Base-by-base conservation (phyloP, 441 rosid species). In the Biscutella laevigata region DNA sequence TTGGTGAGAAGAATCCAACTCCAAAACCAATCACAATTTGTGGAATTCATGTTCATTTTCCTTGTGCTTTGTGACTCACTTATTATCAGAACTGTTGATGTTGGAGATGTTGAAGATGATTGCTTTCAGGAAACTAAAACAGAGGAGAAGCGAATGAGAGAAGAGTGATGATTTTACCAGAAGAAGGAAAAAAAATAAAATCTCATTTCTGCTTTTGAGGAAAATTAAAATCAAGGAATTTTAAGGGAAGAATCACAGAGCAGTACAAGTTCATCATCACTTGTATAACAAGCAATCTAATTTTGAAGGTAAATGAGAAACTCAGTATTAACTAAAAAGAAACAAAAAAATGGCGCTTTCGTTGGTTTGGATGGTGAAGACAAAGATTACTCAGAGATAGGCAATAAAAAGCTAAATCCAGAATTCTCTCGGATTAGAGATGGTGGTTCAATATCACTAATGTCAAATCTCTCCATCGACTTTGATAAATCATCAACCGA, bases 401-500 rank as follows among this genome's bases (percentile, higher is more conserved):
- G 99, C 70, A 89, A 72, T 76, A 94, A 72, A 86, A 94, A 94
- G 61, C 94, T 83, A 66, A 94, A 94, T 58, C 94, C 95, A 4
- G 88, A 73, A 51, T 94, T 89, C 73, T 89, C 99, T 0, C 72
- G 77, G 58, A 94, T 87, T 10, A 87, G 82, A 13, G 94, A 82
- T 5, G 97, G 99, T 1, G 97, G 96, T 63, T 87, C 95, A 2
- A 94, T 70, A 72, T 89, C 97, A 1, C 77, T 55, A 16, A 94
- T 83, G 66, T 89, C 95, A 45, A 89, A 80, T 61, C 82, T 94
- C 73, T 81, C 83, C 97, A 86, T 87, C 28, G 99, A 94, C 74
- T 89, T 89, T 11, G 97, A 89, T 32, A 89, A 57, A 60, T 89
- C 99, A 47, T 94, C 97, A 39, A 94, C 99, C 5, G 97, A 89